phyloP scores from a whole-genome alignment of 805 yeast species.

The Myxozyma mucilagina region DNA sequence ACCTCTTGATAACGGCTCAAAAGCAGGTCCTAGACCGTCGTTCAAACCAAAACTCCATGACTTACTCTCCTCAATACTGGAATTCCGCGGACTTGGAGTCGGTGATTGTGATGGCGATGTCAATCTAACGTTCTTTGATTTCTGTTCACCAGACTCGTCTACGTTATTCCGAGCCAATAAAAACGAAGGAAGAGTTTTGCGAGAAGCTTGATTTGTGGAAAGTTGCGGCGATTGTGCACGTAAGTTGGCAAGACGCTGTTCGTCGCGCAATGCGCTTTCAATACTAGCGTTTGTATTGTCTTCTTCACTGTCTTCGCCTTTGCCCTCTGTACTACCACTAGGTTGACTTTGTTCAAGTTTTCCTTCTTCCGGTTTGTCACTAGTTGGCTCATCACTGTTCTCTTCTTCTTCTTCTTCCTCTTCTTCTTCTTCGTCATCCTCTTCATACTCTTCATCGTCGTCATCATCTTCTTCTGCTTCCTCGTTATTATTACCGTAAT shows the following conservation, averaged over 20 bases:
- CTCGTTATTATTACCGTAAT: neutral
- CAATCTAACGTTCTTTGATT: neutral
- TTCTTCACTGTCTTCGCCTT: neutral
- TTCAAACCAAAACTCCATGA: neutral
- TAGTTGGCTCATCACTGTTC: neutral
- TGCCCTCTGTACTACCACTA: neutral
- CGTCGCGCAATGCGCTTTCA: conserved; percentile 2
- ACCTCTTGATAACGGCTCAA: neutral
- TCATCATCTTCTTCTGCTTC: neutral
- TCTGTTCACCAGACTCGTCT: neutral
- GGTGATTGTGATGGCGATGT: conserved; percentile 12
- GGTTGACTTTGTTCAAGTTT: too few species aligned
- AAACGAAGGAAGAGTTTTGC: neutral
- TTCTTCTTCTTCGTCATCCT: neutral
- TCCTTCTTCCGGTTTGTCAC: too few species aligned
- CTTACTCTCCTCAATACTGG: neutral
- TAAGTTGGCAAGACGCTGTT: conserved; percentile 3
- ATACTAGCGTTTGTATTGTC: neutral
- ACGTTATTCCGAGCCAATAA: neutral
- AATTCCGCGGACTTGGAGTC: neutral
- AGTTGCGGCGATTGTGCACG: too few species aligned
- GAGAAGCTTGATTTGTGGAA: neutral
- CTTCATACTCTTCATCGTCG: neutral
- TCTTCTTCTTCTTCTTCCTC: neutral
- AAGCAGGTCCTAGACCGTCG: neutral